Conservation (phyloP, 805 yeast genomes). For the Saturnispora gosingensis region DNA sequence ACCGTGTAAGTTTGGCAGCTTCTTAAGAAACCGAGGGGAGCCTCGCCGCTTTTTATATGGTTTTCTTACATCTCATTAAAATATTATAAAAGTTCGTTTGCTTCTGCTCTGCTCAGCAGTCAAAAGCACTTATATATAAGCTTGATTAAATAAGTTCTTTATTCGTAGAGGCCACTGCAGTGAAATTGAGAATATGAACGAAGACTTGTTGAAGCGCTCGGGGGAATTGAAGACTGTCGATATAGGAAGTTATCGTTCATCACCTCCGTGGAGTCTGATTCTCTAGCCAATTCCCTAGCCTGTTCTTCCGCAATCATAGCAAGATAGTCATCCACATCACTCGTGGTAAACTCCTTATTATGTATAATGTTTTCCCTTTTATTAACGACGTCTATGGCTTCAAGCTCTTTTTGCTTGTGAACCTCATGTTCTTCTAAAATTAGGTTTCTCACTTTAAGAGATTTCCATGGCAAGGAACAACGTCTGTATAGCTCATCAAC, state of each 20-base stretch:
- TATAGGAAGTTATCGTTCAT: not conserved
- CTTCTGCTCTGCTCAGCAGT: constrained; percentile 1
- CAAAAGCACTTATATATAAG: not conserved
- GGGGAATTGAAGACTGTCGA: not conserved
- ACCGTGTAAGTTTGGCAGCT: not conserved
- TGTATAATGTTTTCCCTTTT: not conserved
- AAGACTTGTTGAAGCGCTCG: not conserved
- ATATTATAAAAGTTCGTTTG: not conserved
- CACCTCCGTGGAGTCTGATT: not conserved
- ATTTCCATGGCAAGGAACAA: constrained; percentile 46
- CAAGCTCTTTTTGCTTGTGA: not conserved
- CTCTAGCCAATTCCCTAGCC: not conserved
- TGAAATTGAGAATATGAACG: not conserved
- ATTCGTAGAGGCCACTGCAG: constrained; percentile 3
- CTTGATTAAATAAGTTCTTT: not conserved
- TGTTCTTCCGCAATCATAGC: constrained; percentile 6
- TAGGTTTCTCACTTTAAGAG: constrained; percentile 22
- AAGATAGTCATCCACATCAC: constrained; percentile 5
- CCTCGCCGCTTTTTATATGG: not conserved
- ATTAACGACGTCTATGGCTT: not conserved
- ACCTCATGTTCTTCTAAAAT: not conserved
- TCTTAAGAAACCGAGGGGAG: not conserved
- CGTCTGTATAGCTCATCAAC: constrained; percentile 64
- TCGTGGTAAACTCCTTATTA: not conserved
- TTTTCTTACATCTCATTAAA: not conserved